Evolutionary conservation across 305 asterid species (phyloP).

Genomic region (Fraxinus ornus): DNA sequence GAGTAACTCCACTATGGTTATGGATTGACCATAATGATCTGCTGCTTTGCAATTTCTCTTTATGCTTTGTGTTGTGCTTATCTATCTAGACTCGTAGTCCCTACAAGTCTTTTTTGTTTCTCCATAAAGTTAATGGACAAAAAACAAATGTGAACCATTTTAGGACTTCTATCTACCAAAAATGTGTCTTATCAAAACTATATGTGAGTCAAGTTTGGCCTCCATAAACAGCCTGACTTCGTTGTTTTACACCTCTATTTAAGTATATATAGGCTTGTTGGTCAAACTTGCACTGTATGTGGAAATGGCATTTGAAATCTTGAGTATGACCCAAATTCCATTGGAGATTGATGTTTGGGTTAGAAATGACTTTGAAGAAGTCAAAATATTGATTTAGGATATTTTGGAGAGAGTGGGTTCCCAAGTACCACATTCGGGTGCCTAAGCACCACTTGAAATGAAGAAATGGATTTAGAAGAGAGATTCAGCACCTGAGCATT

Average conservation of each 20-base stretch:
- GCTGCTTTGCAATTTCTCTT: background rate
- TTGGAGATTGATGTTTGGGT: background rate
- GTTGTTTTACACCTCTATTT: background rate
- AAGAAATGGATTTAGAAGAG: too few relatives aligned
- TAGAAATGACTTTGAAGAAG: background rate
- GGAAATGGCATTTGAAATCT: background rate
- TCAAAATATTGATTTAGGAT: background rate
- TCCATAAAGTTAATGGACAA: background rate
- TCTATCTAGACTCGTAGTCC: background rate
- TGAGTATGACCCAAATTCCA: background rate
- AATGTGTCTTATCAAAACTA: background rate
- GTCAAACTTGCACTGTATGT: background rate
- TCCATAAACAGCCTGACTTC: background rate
- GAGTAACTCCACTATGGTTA: background rate
- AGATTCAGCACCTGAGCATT: background rate
- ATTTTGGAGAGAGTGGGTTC: background rate
- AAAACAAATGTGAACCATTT: background rate
- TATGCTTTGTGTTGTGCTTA: background rate
- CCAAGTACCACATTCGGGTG: background rate
- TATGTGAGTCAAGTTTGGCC: background rate
- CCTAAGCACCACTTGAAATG: background rate
- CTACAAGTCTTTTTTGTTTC: background rate
- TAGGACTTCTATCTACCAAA: background rate
- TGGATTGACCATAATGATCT: background rate
- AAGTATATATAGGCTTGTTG: background rate